Evolutionary conservation across 331 rosid genomes (phyloP), one percentile per base, ranked within the genome.

Genomic region (Saraca asoca): DNA sequence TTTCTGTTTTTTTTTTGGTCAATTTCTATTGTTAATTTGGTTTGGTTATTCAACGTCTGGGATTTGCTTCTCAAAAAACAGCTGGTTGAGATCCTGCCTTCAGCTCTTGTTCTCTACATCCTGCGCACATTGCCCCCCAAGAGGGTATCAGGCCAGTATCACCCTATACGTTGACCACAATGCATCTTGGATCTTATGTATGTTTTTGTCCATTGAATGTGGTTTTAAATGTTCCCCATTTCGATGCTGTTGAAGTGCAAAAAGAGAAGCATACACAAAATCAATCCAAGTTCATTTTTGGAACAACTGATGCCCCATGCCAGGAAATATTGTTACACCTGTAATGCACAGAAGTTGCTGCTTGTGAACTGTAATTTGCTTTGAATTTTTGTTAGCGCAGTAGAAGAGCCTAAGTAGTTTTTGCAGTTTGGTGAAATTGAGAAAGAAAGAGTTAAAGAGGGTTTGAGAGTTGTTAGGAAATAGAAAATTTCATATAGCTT

Each of bases 61-160:
- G 69, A 57, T 60, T 18, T 71, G 4, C 68, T 62, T 65, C 52
- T 63, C 70, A 35, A 24, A 24, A 24, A 77, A 69, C 85, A 94
- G 97, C 71, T 90, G 78, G 99, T 94, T 60, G 99, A 94, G 85
- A 64, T 94, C 68, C 81, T 94, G 46, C 99, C 99, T 78, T 94
- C 99, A 20, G 97, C 96, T n/a, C 79, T 94, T 18, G 97, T 94
- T 49, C 97, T 94, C 60, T 94, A 74, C 80, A 90, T 94, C 80
- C 77, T 94, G 73, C 95, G 99, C 68, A 86, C 83, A 79, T 79
- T 94, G 80, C 97, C 99, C 11, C 97, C 96, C 9, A 94, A 80
- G 91, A 85, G 99, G 70, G 75, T 90, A 80, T 94, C 99, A 42
- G 96, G 90, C 13, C 97, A 86, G 66, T 83, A 94, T 73, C 97